Base-by-base conservation (phyloP, 176 grass and related monocot genomes). In the Stipa capillata region DNA sequence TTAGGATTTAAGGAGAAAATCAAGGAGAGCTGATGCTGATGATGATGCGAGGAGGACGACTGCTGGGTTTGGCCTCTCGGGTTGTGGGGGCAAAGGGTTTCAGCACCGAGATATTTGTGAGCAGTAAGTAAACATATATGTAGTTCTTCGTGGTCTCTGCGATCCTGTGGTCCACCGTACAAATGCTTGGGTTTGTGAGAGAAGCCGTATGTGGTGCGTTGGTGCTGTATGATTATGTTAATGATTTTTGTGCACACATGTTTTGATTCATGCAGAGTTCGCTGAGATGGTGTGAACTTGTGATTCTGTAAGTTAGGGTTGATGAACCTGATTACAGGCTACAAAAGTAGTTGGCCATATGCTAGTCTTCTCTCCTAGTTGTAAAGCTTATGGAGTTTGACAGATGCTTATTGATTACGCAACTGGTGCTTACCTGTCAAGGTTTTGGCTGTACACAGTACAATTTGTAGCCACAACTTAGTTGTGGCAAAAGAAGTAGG, bases 91-190 rank as follows among this genome's bases (percentile, higher is more conserved):
- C 18, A 16, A 80, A 74, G 65, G 41, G 25, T 48, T 92, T 85
- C 73, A 76, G 61, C 59, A 79, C 60, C 8, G 44, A 82, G 44
- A 65, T 85, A 31, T 85, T 88, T 53, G 61, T 91, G 50, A 83
- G 53, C 72, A 58, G 82, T 82, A 88, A 85, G 85, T 78, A 28
- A 64, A 64, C n/a, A n/a, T 21, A 5, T 32, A 5, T 5, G 4
- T 27, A 1, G 47, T 53, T 39, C 16, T 40, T 62, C 11, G 37
- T 1, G n/a, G n/a, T n/a, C n/a, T n/a, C n/a, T n/a, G n/a, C n/a
- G n/a, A n/a, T n/a, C n/a, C n/a, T n/a, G n/a, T 78, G 6, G 29
- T 33, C 67, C 37, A 3, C 5, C 0, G n/a, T 23, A 35, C 17
- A 3, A 18, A 29, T 61, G 55, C 2, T 42, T 42, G 17, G 18